A percentile compares a stretch with the other conserved stretches of the same genome.
Evolutionary conservation across 2,329 filamentous ascomycete genomes (phyloP).

Genomic region (Botrytis pseudocinerea): DNA sequence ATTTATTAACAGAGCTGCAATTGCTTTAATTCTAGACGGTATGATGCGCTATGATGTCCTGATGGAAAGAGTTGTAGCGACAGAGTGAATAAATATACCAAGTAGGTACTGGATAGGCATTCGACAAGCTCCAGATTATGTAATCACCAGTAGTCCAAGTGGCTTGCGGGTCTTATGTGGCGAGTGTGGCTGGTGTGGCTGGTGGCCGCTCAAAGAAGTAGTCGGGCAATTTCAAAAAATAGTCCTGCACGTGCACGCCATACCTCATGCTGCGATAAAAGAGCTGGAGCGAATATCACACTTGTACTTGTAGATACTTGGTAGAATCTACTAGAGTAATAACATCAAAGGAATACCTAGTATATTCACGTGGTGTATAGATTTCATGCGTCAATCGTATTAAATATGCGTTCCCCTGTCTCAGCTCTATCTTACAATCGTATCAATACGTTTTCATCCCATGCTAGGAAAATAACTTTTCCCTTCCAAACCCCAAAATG

Average conservation of each 20-base stretch:
- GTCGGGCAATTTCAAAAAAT: neutral
- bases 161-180: neutral
- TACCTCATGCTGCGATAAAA: neutral
- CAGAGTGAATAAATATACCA: neutral
- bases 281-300: neutral
- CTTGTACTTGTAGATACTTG: neutral
- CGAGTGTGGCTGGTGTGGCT: neutral
- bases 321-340: neutral
- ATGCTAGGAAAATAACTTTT: slow-evolving; percentile 13
- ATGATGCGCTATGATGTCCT: neutral
- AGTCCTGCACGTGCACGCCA: slow-evolving; percentile 7
- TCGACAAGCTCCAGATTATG: neutral
- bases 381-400: neutral
- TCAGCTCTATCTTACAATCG: slow-evolving; percentile 6
- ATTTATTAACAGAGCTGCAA: neutral
- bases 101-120: no score
- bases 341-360: neutral
- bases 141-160: neutral
- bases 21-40: neutral
- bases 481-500: slow-evolving; percentile 24
- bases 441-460: neutral
- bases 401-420: slow-evolving; percentile 16
- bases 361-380: neutral
- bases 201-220: neutral
- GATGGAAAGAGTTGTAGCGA: neutral